Base-by-base conservation (phyloP, 176 grass and related monocot species). In the Alopecurus myosuroides region DNA sequence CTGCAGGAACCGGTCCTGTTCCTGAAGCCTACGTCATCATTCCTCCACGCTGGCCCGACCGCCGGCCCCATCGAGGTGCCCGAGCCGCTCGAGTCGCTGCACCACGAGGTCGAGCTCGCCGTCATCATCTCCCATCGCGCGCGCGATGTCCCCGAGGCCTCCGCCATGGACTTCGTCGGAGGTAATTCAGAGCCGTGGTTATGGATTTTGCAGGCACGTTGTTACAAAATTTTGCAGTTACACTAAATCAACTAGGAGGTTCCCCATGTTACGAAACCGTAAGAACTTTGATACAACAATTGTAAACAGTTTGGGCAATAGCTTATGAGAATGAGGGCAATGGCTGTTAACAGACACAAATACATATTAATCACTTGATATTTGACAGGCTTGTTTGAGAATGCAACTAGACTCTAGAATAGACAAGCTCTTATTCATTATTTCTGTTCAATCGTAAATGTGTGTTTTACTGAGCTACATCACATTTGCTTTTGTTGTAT, bases 51-150 rank as follows among this genome's bases (percentile, higher is more conserved):
- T 18, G 89, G 89, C 20, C 90, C 74, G 11, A 30, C 90, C 33
- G 83, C 87, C 77, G 86, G 86, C 10, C 70, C 95, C 82, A 82
- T 98, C 39, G 95, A 98, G 82, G 84, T 95, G 68, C 95, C 92
- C 1, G 87, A 98, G 23, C 85, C 90, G 49, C 88, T 95, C 61
- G 91, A 95, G 67, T 88, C 90, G 31, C 90, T 98, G 58, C 89
- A 93, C 82, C 92, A 98, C 50, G 95, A 98, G 87, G 95, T 98
- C 15, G 95, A 98, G 89, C 90, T 98, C 23, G 95, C 95, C 69
- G 88, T 98, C 77, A 77, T 95, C 70, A 95, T 98, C 49, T 89
- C 90, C 31, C 65, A 70, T 64, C 92, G 90, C 71, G 92, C 85
- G 52, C 92, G 92, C 40, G 90, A 94, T 13, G 87, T 95, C 45